These are phyloP conservation scores for Erythrophleum ivorense DNA, from an alignment of 331 rosid genomes.

Conservation along the genomic window DNA sequence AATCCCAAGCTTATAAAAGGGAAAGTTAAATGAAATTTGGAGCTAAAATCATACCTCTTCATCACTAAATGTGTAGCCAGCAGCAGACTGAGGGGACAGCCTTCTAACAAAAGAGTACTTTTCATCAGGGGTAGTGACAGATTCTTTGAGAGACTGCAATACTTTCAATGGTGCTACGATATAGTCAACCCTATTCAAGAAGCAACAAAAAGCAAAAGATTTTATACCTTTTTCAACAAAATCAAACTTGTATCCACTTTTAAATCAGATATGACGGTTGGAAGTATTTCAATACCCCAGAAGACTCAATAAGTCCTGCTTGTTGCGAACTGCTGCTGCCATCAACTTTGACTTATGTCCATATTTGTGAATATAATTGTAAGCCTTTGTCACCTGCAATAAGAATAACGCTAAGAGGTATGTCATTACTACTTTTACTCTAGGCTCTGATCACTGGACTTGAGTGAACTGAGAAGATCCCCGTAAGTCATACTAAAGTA, in stretches of 20 bases:
- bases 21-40: slow-evolving; percentile 28
- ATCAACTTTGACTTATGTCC: slow-evolving; percentile 92
- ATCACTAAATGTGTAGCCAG: slow-evolving; percentile 62
- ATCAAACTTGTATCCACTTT: slow-evolving; percentile 37
- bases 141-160: slow-evolving; percentile 92
- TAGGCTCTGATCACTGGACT: slow-evolving; percentile 1
- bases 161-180: slow-evolving; percentile 93
- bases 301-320: slow-evolving; percentile 93
- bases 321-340: slow-evolving; percentile 98
- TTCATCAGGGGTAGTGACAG: slow-evolving; percentile 73
- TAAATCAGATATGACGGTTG: slow-evolving; percentile 28
- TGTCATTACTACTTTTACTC: slow-evolving; percentile 6
- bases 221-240: slow-evolving; percentile 16
- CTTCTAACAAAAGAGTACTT: slow-evolving; percentile 83
- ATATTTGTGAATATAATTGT: slow-evolving; percentile 92
- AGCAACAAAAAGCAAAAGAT: slow-evolving; percentile 26
- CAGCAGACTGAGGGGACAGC: slow-evolving; percentile 86
- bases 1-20: slow-evolving; percentile 26
- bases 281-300: slow-evolving; percentile 68
- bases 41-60: slow-evolving; percentile 69
- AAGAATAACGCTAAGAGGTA: slow-evolving; percentile 27
- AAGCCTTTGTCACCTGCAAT: slow-evolving; percentile 83
- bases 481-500: slow-evolving; percentile 34
- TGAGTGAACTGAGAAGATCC: slow-evolving; percentile 21
- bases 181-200: slow-evolving; percentile 79